Evolutionary conservation across 2,329 filamentous ascomycete genomes (phyloP).

Genomic region (Rhynchosporium agropyri): DNA sequence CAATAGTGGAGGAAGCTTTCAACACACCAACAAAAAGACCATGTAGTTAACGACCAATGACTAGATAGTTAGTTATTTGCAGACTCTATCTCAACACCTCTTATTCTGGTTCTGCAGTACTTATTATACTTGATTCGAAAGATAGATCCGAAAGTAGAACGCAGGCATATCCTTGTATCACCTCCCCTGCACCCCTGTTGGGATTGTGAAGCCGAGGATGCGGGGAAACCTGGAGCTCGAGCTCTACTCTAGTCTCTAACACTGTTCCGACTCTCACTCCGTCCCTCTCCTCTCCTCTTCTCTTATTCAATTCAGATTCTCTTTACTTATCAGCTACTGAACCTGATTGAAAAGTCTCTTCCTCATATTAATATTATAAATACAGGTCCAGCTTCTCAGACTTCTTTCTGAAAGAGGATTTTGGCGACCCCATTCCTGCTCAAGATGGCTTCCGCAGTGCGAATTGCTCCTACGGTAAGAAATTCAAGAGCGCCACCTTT

Average conservation of each 20-base stretch:
- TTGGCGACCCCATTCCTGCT: slow-evolving; percentile 12
- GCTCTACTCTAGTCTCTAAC: slow-evolving; percentile 1
- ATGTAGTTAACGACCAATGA: too few relatives aligned
- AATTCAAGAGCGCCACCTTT: neutral
- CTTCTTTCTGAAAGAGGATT: neutral
- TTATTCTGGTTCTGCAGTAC: too few relatives aligned
- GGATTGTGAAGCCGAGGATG: slow-evolving; percentile 9
- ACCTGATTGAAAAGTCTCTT: too few relatives aligned
- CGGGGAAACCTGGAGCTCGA: slow-evolving; percentile 9
- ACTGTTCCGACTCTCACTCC: neutral
- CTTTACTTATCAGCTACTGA: too few relatives aligned
- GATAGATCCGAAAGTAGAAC: too few relatives aligned
- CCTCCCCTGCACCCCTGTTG: neutral
- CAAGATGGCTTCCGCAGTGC: slow-evolving; percentile 30
- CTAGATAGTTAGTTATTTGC: too few relatives aligned
- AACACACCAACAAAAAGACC: too few relatives aligned
- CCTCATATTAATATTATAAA: too few relatives aligned
- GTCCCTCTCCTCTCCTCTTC: neutral
- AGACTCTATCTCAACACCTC: too few relatives aligned
- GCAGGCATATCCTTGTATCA: neutral
- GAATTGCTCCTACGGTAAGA: slow-evolving; percentile 39
- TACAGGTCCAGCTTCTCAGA: too few relatives aligned
- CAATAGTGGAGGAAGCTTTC: too few relatives aligned
- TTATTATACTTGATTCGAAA: too few relatives aligned
- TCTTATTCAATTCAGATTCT: neutral